Evolutionary conservation across 805 yeast genomes (phyloP).

Genomic region (Clavispora phyllophila): DNA sequence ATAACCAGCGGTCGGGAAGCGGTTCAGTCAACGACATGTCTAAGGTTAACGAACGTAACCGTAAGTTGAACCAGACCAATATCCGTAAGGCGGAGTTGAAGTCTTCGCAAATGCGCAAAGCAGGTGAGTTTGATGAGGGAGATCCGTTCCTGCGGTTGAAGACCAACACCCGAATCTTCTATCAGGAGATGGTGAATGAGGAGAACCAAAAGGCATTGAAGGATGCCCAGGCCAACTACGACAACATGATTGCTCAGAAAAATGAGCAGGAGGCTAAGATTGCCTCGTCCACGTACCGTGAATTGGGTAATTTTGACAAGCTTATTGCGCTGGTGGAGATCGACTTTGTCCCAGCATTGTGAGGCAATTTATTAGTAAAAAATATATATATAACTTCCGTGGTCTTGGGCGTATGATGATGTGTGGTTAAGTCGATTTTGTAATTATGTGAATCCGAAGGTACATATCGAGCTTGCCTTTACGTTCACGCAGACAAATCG

Average conservation of each 20-base stretch:
- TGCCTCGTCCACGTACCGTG: constrained; percentile 50
- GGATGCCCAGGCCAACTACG: constrained; percentile 46
- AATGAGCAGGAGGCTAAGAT: constrained; percentile 40
- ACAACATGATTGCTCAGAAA: constrained; percentile 34
- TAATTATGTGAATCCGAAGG: no score
- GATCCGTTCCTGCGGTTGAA: constrained; percentile 90
- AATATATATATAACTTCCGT: neutral
- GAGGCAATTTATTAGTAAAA: neutral
- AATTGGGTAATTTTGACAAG: constrained; percentile 53
- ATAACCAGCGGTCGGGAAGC: constrained; percentile 28
- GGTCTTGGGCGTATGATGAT: no score
- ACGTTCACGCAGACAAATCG: no score
- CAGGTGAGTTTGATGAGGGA: constrained; percentile 40
- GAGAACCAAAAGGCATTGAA: constrained; percentile 57
- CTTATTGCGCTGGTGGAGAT: constrained; percentile 42
- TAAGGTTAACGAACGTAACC: constrained; percentile 77
- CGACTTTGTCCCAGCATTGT: constrained; percentile 23
- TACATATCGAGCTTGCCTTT: no score
- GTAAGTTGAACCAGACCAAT: constrained; percentile 70
- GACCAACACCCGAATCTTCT: constrained; percentile 82
- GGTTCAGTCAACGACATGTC: constrained; percentile 47
- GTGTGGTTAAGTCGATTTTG: no score
- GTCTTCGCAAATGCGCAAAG: constrained; percentile 51
- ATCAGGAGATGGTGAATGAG: constrained; percentile 50
- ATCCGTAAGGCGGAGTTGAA: constrained; percentile 75